phyloP scores from a whole-genome alignment of 1,284 basidiomycete genomes.

The Wallemia mellicola region DNA sequence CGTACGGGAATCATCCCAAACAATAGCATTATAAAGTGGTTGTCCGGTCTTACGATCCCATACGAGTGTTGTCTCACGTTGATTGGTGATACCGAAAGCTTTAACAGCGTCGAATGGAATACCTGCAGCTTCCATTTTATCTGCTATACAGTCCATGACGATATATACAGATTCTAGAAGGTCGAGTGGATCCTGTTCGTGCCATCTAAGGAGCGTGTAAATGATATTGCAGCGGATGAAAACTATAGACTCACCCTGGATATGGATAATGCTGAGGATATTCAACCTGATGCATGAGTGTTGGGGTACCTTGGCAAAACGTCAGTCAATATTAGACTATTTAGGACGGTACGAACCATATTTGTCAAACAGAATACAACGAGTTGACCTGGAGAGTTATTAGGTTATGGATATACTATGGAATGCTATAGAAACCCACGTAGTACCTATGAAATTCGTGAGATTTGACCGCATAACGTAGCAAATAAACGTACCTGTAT shows the following conservation, averaged over 20 bases:
- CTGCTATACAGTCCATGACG: slow-evolving; percentile 45
- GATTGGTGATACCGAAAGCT: slow-evolving; percentile 93
- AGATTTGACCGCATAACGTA: neutral
- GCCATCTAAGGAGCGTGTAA: slow-evolving; percentile 31
- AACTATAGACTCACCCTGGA: slow-evolving; percentile 30
- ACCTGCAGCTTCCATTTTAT: slow-evolving; percentile 39
- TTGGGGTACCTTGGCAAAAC: slow-evolving; percentile 7
- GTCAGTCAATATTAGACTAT: slow-evolving; percentile 40
- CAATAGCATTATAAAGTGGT: slow-evolving; percentile 63
- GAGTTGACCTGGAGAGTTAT: slow-evolving; percentile 39
- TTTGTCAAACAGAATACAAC: slow-evolving; percentile 79
- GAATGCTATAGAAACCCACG: neutral
- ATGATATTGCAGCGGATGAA: neutral
- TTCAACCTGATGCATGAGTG: slow-evolving; percentile 22
- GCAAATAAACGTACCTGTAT: neutral
- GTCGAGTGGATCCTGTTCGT: slow-evolving; percentile 71
- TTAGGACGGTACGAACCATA: slow-evolving; percentile 23
- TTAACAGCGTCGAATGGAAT: slow-evolving; percentile 53
- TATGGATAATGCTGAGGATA: slow-evolving; percentile 73
- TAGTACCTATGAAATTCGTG: neutral
- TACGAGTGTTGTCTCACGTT: slow-evolving; percentile 80
- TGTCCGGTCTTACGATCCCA: slow-evolving; percentile 78
- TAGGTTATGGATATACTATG: neutral
- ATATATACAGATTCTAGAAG: slow-evolving; percentile 45
- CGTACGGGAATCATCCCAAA: slow-evolving; percentile 85